Conservation (phyloP, 2,329 filamentous ascomycete species). For the Cladophialophora carrionii region DNA sequence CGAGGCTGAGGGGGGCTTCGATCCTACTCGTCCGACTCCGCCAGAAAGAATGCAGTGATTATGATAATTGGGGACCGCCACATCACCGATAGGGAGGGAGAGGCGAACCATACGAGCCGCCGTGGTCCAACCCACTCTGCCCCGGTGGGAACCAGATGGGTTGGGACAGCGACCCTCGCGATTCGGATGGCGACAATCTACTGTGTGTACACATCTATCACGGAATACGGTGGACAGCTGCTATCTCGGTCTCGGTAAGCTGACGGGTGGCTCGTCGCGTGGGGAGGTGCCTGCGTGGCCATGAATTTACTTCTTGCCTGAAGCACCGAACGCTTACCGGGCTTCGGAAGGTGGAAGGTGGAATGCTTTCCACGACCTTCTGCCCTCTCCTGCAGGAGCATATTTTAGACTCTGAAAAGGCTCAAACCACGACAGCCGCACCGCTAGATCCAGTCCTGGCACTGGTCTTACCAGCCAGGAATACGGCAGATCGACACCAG, state of each 20-base stretch:
- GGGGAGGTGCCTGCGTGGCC: slow-evolving; percentile 7
- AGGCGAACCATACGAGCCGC: not conserved
- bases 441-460: slow-evolving; percentile 19
- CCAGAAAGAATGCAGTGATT: not conserved
- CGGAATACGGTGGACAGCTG: not conserved
- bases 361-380: slow-evolving; percentile 3
- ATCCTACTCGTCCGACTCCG: not conserved
- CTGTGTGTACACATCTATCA: not conserved
- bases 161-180: not conserved
- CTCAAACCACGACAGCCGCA: slow-evolving; percentile 22
- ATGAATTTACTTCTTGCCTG: slow-evolving; percentile 6
- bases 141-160: not conserved
- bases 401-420: slow-evolving; percentile 11
- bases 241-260: slow-evolving; percentile 21
- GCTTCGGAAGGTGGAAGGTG: slow-evolving; percentile 18
- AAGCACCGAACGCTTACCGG: slow-evolving; percentile 8
- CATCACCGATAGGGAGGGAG: not conserved
- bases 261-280: slow-evolving; percentile 16
- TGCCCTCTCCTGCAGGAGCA: slow-evolving; percentile 20
- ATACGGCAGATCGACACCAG: slow-evolving; percentile 31
- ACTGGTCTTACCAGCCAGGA: slow-evolving; percentile 15
- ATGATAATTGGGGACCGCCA: not conserved
- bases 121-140: not conserved
- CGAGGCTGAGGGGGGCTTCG: slow-evolving; percentile 9
- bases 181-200: not conserved